phyloP scores from a whole-genome alignment of 148 eudicot species.

The Dysphania ambrosioides region DNA sequence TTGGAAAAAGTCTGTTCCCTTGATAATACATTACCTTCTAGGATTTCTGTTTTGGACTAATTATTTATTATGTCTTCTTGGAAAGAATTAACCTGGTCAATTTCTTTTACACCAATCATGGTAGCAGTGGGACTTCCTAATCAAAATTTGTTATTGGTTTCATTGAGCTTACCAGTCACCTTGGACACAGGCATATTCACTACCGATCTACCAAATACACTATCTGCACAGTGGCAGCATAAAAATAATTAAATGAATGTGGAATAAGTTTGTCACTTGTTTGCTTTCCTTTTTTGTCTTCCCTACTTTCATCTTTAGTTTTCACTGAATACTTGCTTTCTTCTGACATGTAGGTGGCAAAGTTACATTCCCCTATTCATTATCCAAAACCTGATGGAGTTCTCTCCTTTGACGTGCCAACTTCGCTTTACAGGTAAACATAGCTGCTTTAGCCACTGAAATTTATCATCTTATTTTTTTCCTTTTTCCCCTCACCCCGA shows the following conservation, averaged over 20 bases:
- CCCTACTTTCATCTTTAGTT: not conserved
- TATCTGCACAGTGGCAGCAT: not conserved
- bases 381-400: slow-evolving; percentile 91
- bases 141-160: not conserved
- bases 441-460: not conserved
- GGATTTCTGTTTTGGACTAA: not conserved
- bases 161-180: not conserved
- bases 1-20: not conserved
- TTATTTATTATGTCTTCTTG: not conserved
- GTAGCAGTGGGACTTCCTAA: not conserved
- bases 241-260: not conserved
- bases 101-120: not conserved
- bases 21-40: not conserved
- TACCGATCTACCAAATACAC: too few species aligned
- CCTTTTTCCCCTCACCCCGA: not conserved
- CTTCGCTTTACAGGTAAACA: slow-evolving; percentile 82
- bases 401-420: slow-evolving; percentile 79
- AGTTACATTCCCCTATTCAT: slow-evolving; percentile 59
- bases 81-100: not conserved
- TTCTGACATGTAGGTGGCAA: slow-evolving; percentile 53
- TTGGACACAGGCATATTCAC: not conserved
- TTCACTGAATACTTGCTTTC: not conserved
- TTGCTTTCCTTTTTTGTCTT: not conserved
- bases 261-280: not conserved
- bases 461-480: not conserved